Conservation (phyloP, 345 rosid species). For the Crucihimalaya himalaica region DNA sequence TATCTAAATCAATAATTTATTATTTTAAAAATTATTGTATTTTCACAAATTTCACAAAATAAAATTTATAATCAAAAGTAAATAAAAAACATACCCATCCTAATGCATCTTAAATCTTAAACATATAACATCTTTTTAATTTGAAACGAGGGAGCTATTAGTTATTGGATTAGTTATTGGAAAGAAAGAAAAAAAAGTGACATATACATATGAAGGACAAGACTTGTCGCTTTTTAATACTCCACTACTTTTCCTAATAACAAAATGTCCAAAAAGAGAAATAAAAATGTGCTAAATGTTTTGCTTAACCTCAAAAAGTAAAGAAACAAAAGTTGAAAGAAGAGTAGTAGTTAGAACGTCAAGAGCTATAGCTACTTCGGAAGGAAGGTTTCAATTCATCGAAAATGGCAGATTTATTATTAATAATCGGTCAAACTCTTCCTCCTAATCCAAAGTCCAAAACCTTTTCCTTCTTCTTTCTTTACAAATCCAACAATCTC, state of each 20-base stretch:
- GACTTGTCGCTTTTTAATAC: not conserved
- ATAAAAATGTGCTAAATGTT: slow-evolving; percentile 9
- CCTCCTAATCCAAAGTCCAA: slow-evolving; percentile 25
- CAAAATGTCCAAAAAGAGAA: not conserved
- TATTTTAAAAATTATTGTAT: no score
- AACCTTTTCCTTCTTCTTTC: not conserved
- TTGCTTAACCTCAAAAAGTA: not conserved
- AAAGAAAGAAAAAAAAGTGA: no score
- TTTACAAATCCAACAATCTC: slow-evolving; percentile 8
- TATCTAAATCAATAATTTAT: no score
- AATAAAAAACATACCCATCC: no score
- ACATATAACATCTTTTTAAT: no score
- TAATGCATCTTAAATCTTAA: no score
- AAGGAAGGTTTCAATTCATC: slow-evolving; percentile 31
- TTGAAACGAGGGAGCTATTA: no score
- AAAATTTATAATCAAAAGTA: no score
- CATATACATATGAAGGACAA: not conserved
- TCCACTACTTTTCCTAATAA: not conserved
- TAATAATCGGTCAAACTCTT: slow-evolving; percentile 32
- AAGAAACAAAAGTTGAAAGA: not conserved
- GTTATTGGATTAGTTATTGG: no score
- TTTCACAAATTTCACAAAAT: no score
- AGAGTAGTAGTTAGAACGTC: slow-evolving; percentile 38
- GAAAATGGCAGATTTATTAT: slow-evolving; percentile 26
- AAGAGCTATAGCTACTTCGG: slow-evolving; percentile 12